Evolutionary conservation across 2,329 filamentous ascomycete genomes (phyloP), one percentile per base, ranked within the genome.

Genomic region (Pseudophaeomoniella oleicola): DNA sequence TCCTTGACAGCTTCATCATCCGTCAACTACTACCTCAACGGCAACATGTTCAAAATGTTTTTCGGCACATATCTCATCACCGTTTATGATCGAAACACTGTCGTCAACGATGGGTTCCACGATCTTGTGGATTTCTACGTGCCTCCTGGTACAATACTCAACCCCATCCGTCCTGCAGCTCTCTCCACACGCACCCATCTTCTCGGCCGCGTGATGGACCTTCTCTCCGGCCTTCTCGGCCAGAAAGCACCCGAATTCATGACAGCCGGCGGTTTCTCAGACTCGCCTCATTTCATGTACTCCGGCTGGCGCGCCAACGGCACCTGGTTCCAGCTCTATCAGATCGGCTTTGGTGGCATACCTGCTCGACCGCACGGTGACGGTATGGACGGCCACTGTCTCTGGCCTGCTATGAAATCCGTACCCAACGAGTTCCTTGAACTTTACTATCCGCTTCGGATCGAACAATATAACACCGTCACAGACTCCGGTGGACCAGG

Each of bases 41-140:
- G 59, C n/a, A 66, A 60, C 14, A 62, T 66, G 61, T 68, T 69
- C 52, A 65, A 63, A 37, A 67, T 69, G 58, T 67, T 67, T 41
- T 59, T 68, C 31, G 64, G 61, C 0, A 66, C 62, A 42, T 62
- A 61, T 39, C 52, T 68, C 3, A 55, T 67, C n/a, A 62, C 64
- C 2, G 60, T 65, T 1, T 63, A 63, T 27, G 63, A 64, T 17
- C 64, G 64, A 0, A 57, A 64, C 14, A 60, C 57, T 16, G 56
- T 67, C 9, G 63, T 67, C 43, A 69, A 69, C 41, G 64, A 68
- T 38, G 64, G 64, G 9, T 65, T 67, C 48, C 63, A 68, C 40
- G 64, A 68, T 32, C 53, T 67, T 4, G 54, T 68, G 36, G 63
- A 68, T 10, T 57, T 69, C 16, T 42, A 54, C 19, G 63, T 68